Percentiles rank a stretch among this genome's conserved stretches.
These are phyloP conservation scores for Candida dendrica DNA, from an alignment of 805 yeast species.

Conservation along the genomic window DNA sequence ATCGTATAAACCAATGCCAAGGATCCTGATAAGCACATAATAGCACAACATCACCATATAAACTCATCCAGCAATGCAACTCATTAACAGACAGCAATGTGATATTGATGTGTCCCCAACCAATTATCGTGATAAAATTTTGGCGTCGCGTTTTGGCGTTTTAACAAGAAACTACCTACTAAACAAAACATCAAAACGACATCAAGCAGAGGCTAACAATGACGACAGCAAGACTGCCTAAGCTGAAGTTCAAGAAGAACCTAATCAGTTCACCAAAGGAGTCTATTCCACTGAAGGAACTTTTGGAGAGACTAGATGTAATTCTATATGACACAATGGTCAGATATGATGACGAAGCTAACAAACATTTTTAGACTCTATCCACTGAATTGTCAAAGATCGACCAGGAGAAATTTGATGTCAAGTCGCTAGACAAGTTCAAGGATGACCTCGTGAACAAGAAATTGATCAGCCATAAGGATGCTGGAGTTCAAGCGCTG, in stretches of 20 bases:
- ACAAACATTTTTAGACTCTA: constrained; percentile 26
- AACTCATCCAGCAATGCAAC: no score
- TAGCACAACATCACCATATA: no score
- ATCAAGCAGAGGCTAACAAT: background rate
- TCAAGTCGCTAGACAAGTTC: constrained; percentile 35
- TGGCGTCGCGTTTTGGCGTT: background rate
- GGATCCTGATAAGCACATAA: no score
- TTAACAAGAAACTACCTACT: no score
- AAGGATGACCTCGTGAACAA: constrained; percentile 47
- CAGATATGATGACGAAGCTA: constrained; percentile 2
- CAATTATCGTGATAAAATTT: background rate
- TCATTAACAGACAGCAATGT: no score
- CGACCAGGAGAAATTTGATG: constrained; percentile 53
- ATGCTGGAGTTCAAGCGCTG: constrained; percentile 61
- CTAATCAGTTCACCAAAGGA: constrained; percentile 50
- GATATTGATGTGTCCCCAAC: background rate
- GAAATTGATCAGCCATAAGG: constrained; percentile 54
- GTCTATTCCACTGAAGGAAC: constrained; percentile 56
- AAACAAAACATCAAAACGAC: no score
- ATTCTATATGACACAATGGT: constrained; percentile 2
- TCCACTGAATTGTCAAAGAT: constrained; percentile 56
- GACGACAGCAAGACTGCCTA: constrained; percentile 13
- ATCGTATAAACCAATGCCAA: no score
- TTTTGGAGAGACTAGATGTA: constrained; percentile 46
- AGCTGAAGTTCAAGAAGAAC: constrained; percentile 33